Evolutionary conservation across 75 land plant species (phyloP).

Genomic region (Picea sitchensis): DNA sequence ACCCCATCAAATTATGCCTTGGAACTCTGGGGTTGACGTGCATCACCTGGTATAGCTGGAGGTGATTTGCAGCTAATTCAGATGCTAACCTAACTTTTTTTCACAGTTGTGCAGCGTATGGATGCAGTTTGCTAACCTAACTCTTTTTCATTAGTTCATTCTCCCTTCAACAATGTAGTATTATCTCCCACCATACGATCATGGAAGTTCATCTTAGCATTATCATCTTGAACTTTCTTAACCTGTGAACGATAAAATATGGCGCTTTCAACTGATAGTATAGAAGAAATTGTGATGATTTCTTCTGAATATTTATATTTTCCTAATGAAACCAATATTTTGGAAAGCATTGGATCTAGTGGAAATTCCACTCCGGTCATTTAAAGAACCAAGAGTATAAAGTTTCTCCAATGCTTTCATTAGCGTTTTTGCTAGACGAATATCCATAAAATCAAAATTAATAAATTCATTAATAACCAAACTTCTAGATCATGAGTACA

Average conservation of each 20-base stretch:
- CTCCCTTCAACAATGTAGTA: constrained; percentile 79
- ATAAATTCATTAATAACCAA: constrained; percentile 85
- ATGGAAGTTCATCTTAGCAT: constrained; percentile 94
- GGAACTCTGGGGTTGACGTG: too few relatives aligned
- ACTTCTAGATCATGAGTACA: constrained; percentile 87
- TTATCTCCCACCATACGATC: constrained; percentile 94
- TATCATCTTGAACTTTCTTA: constrained; percentile 99
- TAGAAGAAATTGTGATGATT: constrained; percentile 76
- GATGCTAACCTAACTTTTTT: too few relatives aligned
- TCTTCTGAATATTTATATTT: constrained; percentile 93
- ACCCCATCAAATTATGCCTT: too few relatives aligned
- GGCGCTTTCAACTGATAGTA: constrained; percentile 88
- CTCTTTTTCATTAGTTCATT: too few relatives aligned
- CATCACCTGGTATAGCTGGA: too few relatives aligned
- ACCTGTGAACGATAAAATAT: constrained; percentile 97
- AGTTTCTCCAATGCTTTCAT: constrained; percentile 87
- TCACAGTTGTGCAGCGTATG: too few relatives aligned
- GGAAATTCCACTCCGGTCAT: constrained; percentile 95
- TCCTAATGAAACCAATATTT: constrained; percentile 96
- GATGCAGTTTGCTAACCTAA: too few relatives aligned
- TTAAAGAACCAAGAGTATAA: constrained; percentile 84
- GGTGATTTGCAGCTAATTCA: too few relatives aligned
- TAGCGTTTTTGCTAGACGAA: constrained; percentile 87
- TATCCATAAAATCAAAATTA: constrained; percentile 95
- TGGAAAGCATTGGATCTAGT: constrained; percentile 97